Evolutionary conservation across 2,329 filamentous ascomycete genomes (phyloP).

Genomic region (Fusarium liriodendri): DNA sequence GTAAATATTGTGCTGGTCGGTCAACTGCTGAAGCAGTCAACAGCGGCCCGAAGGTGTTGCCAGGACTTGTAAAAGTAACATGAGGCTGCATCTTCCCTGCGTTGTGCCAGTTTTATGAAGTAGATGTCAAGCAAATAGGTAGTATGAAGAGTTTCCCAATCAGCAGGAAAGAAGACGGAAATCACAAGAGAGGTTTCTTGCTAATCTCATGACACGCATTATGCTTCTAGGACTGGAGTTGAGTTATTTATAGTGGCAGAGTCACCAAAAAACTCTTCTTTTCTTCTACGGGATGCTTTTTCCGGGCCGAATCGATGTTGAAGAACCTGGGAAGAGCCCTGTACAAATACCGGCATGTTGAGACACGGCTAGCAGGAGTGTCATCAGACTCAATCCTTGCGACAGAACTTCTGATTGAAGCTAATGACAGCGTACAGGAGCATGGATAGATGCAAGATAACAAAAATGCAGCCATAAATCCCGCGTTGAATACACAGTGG

Average conservation of each 20-base stretch:
- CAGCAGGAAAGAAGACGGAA: neutral
- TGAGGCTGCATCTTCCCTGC: neutral
- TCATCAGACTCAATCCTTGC: neutral
- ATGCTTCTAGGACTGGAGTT: neutral
- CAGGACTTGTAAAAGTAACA: neutral
- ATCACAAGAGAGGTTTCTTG: neutral
- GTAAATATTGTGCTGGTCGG: neutral
- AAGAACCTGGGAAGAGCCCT: neutral
- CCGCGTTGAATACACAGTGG: neutral
- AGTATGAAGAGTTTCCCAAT: neutral
- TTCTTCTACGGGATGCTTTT: neutral
- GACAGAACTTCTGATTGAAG: neutral
- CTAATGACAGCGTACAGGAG: no score
- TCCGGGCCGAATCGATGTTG: neutral
- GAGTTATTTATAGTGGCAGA: neutral
- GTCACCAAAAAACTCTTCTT: neutral
- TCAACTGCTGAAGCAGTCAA: neutral
- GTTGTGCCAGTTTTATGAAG: neutral
- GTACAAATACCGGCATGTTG: neutral
- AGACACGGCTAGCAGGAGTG: neutral
- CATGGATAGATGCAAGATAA: neutral
- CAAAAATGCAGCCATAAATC: neutral
- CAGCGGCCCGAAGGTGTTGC: neutral
- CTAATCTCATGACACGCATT: neutral
- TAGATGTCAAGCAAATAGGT: neutral